A percentile compares a stretch with the other conserved stretches of the same genome.
Conservation (phyloP, 2,329 filamentous ascomycete species). For the Microdochium trichocladiopsis region DNA sequence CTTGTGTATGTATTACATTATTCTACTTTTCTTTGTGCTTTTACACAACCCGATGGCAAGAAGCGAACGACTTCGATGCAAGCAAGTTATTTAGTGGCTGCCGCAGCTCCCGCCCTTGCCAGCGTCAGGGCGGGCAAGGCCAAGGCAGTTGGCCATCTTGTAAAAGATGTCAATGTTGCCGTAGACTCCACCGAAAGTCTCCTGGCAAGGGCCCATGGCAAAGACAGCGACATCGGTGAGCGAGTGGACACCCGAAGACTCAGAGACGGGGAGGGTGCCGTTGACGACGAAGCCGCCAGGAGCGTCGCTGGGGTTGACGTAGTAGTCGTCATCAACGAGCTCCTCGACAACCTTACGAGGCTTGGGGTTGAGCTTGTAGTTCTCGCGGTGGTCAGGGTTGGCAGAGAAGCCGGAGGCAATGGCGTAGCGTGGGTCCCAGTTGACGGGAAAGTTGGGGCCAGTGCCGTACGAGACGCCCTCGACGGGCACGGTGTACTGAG, state of each 20-base stretch:
- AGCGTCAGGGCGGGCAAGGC: constrained; percentile 32
- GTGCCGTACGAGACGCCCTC: constrained; percentile 62
- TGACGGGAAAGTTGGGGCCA: constrained; percentile 69
- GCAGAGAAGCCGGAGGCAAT: constrained; percentile 67
- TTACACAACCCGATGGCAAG: background rate
- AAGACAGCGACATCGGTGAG: constrained; percentile 75
- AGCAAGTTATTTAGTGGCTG: background rate
- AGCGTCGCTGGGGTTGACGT: constrained; percentile 61
- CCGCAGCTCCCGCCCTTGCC: background rate
- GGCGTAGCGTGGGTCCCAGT: constrained; percentile 81
- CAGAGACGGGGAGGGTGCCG: constrained; percentile 60
- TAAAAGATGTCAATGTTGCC: constrained; percentile 69
- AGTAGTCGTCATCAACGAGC: constrained; percentile 46
- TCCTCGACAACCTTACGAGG: constrained; percentile 55
- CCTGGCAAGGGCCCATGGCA: constrained; percentile 71
- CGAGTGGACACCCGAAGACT: constrained; percentile 66
- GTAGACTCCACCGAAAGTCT: constrained; percentile 65
- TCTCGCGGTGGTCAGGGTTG: constrained; percentile 68
- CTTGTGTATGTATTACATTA: background rate
- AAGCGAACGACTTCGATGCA: background rate
- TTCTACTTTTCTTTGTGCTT: background rate
- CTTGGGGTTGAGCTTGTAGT: constrained; percentile 63
- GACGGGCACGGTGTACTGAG: constrained; percentile 60
- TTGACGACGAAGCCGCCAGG: constrained; percentile 62
- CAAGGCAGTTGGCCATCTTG: constrained; percentile 63